phyloP scores from a whole-genome alignment of 306 rosid species.

The Medicago arabica region DNA sequence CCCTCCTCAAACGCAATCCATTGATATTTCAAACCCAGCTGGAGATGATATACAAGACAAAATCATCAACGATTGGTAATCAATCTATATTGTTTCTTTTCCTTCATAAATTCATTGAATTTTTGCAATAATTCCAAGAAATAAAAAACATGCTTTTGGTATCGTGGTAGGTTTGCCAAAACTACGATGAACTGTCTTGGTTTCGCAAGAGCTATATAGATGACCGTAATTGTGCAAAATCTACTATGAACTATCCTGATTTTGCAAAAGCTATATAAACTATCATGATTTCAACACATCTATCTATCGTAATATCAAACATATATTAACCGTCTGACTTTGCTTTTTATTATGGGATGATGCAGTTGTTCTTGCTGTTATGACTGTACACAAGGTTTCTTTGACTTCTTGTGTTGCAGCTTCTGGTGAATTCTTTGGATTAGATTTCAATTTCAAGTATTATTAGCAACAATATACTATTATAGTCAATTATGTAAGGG shows the following conservation, averaged over 20 bases:
- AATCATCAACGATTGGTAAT: constrained; percentile 59
- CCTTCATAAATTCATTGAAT: not conserved
- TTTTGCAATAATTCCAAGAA: not conserved
- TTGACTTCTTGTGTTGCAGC: constrained; percentile 64
- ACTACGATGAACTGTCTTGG: too few species aligned
- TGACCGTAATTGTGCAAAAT: too few species aligned
- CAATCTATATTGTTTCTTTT: not conserved
- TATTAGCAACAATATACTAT: not conserved
- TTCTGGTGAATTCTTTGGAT: constrained; percentile 39
- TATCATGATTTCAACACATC: too few species aligned
- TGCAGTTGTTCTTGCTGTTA: constrained; percentile 78
- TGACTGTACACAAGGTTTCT: constrained; percentile 54
- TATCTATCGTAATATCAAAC: too few species aligned
- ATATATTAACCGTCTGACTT: not conserved
- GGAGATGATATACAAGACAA: constrained; percentile 57
- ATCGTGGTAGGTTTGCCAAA: too few species aligned
- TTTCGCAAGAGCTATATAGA: too few species aligned
- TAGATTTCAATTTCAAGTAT: not conserved
- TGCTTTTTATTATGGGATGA: constrained; percentile 25
- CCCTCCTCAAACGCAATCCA: constrained; percentile 72
- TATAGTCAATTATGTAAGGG: not conserved
- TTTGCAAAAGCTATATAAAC: too few species aligned
- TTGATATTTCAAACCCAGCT: constrained; percentile 48
- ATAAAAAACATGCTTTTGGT: not conserved
- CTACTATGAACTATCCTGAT: too few species aligned